A percentile compares a stretch with the other conserved stretches of the same genome.
phyloP scores from a whole-genome alignment of 768 basidiomycete genomes.

The Baorangia bicolor region DNA sequence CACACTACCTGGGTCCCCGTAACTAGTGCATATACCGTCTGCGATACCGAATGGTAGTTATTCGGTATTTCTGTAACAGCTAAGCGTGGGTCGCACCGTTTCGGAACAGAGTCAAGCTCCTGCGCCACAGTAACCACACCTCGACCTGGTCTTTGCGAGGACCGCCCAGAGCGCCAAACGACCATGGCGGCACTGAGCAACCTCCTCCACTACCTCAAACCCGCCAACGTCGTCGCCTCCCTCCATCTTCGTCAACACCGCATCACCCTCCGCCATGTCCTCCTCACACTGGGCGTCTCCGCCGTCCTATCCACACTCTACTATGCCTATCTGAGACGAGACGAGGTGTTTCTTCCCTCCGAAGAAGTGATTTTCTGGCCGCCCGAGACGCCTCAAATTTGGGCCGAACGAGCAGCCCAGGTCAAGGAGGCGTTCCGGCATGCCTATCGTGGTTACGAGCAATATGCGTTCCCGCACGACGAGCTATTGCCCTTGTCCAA shows the following conservation, averaged over 20 bases:
- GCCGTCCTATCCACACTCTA: constrained; percentile 16
- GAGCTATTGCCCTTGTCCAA: constrained; percentile 58
- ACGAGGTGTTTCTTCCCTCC: not conserved
- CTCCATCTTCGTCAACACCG: constrained; percentile 3
- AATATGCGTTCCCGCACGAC: constrained; percentile 60
- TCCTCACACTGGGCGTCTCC: constrained; percentile 13
- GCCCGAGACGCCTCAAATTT: constrained; percentile 31
- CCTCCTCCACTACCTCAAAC: constrained; percentile 2
- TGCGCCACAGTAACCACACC: too few species aligned
- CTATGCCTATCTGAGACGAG: constrained; percentile 10
- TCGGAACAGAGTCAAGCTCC: too few species aligned
- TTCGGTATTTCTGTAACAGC: too few species aligned
- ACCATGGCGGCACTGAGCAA: constrained; percentile 1
- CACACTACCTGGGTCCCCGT: too few species aligned
- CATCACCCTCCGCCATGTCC: constrained; percentile 16
- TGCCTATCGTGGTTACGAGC: constrained; percentile 65
- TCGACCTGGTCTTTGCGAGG: too few species aligned
- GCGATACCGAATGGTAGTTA: too few species aligned
- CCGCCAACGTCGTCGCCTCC: not conserved
- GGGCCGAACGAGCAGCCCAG: constrained; percentile 51
- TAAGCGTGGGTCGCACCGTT: too few species aligned
- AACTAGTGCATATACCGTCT: too few species aligned
- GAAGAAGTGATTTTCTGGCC: not conserved
- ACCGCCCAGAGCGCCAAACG: too few species aligned
- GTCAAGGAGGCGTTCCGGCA: constrained; percentile 64